These are phyloP conservation scores for Colletotrichum coccodes DNA, from an alignment of 2,329 filamentous ascomycete genomes.

Conservation along the genomic window DNA sequence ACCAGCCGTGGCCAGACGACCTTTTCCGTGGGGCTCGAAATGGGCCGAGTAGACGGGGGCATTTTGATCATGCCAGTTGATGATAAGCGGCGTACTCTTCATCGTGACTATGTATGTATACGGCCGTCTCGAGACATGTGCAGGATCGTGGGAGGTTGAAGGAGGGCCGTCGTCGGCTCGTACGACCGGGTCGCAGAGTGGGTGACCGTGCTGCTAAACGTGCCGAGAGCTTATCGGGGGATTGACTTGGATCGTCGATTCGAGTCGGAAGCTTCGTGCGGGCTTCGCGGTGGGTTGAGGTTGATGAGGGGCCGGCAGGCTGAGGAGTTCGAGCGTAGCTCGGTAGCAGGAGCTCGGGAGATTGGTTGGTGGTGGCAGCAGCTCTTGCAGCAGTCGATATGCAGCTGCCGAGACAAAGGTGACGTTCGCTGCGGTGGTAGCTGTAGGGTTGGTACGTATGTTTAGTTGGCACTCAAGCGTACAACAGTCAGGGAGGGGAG, in stretches of 20 bases:
- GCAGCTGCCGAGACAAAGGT: constrained; percentile 18
- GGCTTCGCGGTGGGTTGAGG: constrained; percentile 3
- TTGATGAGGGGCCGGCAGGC: constrained; percentile 1
- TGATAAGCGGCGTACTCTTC: constrained; percentile 96
- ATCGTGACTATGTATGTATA: constrained; percentile 65
- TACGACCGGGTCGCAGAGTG: constrained; percentile 3
- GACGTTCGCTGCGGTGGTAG: neutral
- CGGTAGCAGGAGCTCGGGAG: constrained; percentile 13
- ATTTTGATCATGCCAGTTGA: constrained; percentile 99
- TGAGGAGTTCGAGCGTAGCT: constrained; percentile 23
- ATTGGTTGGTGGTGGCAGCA: constrained; percentile 12
- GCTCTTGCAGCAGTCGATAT: constrained; percentile 28
- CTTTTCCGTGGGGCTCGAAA: constrained; percentile 93
- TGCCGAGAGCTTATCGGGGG: constrained; percentile 1
- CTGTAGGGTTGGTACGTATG: neutral
- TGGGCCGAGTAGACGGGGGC: constrained; percentile 97
- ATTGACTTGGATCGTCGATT: constrained; percentile 3
- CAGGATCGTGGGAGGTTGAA: constrained; percentile 13
- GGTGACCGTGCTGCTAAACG: neutral
- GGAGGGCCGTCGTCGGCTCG: constrained; percentile 3
- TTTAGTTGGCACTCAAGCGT: constrained; percentile 5
- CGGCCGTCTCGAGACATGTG: constrained; percentile 33
- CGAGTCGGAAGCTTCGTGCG: constrained; percentile 26
- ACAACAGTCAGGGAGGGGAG: neutral
- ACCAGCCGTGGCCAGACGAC: constrained; percentile 90